Evolutionary conservation across 1,139 yeast genomes (phyloP).

Genomic region (Nakaseomyces delphensis): DNA sequence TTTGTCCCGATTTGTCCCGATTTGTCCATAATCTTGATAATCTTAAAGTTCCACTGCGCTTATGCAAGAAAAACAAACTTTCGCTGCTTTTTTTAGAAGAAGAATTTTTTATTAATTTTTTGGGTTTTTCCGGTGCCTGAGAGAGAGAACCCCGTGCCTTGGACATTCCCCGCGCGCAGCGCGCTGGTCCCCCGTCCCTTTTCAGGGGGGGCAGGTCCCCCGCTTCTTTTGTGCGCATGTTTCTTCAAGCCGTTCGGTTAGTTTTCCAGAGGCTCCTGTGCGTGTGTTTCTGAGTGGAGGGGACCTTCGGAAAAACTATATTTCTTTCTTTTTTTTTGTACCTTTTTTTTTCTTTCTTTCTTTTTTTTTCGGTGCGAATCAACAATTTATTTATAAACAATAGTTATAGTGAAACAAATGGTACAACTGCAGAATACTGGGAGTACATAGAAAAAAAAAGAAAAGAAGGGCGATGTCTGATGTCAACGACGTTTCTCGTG

Average conservation of each 20-base stretch:
- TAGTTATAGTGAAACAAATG: no score
- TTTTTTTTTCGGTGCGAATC: no score
- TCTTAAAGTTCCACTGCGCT: background rate
- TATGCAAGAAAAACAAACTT: no score
- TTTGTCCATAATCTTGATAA: background rate
- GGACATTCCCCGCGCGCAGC: no score
- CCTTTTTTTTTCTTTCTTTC: background rate
- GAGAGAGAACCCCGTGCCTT: no score
- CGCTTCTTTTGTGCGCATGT: no score
- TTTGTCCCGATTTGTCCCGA: background rate
- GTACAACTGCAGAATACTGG: background rate
- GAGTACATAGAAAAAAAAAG: background rate
- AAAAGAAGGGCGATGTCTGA: slow-evolving; percentile 1
- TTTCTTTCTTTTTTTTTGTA: background rate
- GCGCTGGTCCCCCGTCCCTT: no score
- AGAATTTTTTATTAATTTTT: no score
- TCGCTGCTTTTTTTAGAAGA: no score
- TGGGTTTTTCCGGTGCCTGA: no score
- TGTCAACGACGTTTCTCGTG: slow-evolving; percentile 3
- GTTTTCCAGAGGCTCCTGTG: background rate
- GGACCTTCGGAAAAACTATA: background rate
- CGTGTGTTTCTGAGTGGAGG: background rate
- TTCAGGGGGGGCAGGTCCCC: no score
- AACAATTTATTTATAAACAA: no score
- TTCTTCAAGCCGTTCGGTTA: background rate